phyloP scores from a whole-genome alignment of 2,329 filamentous ascomycete genomes.

The Xylariomycetidae sp. region DNA sequence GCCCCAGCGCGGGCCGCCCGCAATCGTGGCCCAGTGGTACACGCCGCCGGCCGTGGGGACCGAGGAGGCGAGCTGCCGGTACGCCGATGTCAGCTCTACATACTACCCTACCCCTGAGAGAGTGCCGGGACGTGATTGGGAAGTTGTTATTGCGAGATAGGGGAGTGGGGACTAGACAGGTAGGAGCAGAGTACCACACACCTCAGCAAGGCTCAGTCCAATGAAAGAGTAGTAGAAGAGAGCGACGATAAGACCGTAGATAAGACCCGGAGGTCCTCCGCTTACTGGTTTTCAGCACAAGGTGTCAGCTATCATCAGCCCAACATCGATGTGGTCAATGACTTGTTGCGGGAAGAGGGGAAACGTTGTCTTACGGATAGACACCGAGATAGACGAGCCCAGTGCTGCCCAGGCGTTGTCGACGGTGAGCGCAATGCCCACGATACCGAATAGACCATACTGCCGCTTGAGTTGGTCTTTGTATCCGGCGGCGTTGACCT shows the following conservation, averaged over 20 bases:
- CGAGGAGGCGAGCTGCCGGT: slow-evolving; percentile 53
- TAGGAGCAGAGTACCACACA: slow-evolving; percentile 13
- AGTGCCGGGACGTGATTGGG: background rate
- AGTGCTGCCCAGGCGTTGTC: slow-evolving; percentile 61
- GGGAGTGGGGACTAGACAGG: background rate
- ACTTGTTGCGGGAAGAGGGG: background rate
- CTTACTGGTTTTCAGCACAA: too few species aligned
- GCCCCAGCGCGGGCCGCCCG: slow-evolving; percentile 48
- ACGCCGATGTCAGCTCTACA: slow-evolving; percentile 8
- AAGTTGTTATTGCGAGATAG: background rate
- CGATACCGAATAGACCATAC: slow-evolving; percentile 54
- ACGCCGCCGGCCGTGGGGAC: slow-evolving; percentile 55
- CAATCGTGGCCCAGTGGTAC: slow-evolving; percentile 56
- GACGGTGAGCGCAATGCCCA: slow-evolving; percentile 54
- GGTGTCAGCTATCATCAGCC: too few species aligned
- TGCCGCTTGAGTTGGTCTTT: slow-evolving; percentile 57
- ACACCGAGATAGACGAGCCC: slow-evolving; percentile 53
- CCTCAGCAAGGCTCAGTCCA: slow-evolving; percentile 35
- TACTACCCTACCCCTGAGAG: too few species aligned
- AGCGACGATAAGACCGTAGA: slow-evolving; percentile 37
- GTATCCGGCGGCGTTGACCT: slow-evolving; percentile 60
- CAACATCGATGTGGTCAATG: slow-evolving; percentile 3
- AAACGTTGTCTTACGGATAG: slow-evolving; percentile 34
- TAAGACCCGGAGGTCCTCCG: slow-evolving; percentile 35
- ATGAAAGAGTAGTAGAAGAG: slow-evolving; percentile 38